Evolutionary conservation across 2,329 filamentous ascomycete genomes (phyloP).

Genomic region (Alternaria ventricosa): DNA sequence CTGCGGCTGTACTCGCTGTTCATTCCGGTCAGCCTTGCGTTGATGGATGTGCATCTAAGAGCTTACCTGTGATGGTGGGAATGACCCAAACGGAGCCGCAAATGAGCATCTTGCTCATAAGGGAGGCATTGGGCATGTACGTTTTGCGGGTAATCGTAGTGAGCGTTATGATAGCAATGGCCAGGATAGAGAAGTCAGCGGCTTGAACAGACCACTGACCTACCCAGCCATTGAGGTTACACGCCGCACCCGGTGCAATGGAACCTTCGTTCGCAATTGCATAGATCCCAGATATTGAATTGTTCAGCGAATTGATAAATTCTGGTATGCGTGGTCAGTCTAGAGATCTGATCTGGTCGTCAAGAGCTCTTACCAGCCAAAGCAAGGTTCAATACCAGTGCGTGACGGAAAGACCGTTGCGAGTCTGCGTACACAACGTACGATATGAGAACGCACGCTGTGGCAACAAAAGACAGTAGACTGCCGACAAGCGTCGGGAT

Average conservation of each 20-base stretch:
- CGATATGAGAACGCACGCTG: slow-evolving; percentile 25
- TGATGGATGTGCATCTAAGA: background rate
- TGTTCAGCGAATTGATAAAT: slow-evolving; percentile 51
- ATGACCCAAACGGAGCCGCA: slow-evolving; percentile 52
- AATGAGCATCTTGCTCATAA: slow-evolving; percentile 39
- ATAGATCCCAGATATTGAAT: slow-evolving; percentile 51
- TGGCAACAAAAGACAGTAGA: slow-evolving; percentile 26
- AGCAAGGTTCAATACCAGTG: slow-evolving; percentile 31
- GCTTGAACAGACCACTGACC: slow-evolving; percentile 52
- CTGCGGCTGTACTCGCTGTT: slow-evolving; percentile 5
- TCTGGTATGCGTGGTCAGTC: slow-evolving; percentile 3
- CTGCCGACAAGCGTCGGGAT: slow-evolving; percentile 32
- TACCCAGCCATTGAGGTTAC: slow-evolving; percentile 54
- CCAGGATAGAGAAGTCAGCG: slow-evolving; percentile 52
- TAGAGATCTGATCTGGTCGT: background rate
- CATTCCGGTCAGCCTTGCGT: background rate
- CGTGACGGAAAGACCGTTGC: slow-evolving; percentile 29
- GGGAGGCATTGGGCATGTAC: slow-evolving; percentile 40
- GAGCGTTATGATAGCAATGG: slow-evolving; percentile 54
- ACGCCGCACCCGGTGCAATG: slow-evolving; percentile 42
- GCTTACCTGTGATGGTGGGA: slow-evolving; percentile 25
- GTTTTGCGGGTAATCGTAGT: slow-evolving; percentile 49
- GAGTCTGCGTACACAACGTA: slow-evolving; percentile 23
- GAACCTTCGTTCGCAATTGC: slow-evolving; percentile 35
- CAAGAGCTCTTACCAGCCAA: slow-evolving; percentile 21